These are phyloP conservation scores for Colletotrichum graminicola DNA, from an alignment of 2,329 filamentous ascomycete genomes.

Conservation along the genomic window DNA sequence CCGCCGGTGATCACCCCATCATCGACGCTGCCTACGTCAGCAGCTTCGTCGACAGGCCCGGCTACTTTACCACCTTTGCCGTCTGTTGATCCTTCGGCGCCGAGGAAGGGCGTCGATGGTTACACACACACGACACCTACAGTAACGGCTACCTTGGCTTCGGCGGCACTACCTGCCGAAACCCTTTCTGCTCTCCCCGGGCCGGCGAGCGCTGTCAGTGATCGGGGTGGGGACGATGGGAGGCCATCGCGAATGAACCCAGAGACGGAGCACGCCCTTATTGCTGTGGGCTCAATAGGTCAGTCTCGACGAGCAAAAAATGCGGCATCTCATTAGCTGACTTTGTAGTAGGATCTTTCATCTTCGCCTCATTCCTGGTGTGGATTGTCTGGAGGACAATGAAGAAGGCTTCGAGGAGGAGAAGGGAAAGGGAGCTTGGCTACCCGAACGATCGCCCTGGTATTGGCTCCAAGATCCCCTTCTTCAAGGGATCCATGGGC, in stretches of 20 bases:
- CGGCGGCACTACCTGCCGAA: constrained; percentile 28
- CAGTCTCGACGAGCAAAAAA: constrained; percentile 13
- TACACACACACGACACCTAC: constrained; percentile 24
- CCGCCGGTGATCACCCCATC: background rate
- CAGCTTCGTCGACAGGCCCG: background rate
- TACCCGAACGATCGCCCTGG: constrained; percentile 44
- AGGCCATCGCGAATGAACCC: constrained; percentile 44
- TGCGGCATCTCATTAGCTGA: background rate
- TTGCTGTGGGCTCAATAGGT: constrained; percentile 54
- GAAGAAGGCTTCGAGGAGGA: constrained; percentile 54
- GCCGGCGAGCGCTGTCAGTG: constrained; percentile 17
- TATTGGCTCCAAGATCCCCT: constrained; percentile 52
- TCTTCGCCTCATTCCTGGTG: constrained; percentile 58
- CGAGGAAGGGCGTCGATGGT: constrained; percentile 34
- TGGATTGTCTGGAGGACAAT: constrained; percentile 61
- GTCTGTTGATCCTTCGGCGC: constrained; percentile 33
- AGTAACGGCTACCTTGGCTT: constrained; percentile 35
- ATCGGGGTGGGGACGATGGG: constrained; percentile 25
- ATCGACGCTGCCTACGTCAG: background rate
- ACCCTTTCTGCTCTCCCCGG: constrained; percentile 37
- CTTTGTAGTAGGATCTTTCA: constrained; percentile 55
- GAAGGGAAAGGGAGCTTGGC: constrained; percentile 42
- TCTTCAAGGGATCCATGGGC: constrained; percentile 52
- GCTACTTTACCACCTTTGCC: constrained; percentile 30
- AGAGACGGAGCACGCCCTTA: constrained; percentile 50